Conservation (phyloP, 2,329 filamentous ascomycete species). For the Tolypocladium endophyticum region DNA sequence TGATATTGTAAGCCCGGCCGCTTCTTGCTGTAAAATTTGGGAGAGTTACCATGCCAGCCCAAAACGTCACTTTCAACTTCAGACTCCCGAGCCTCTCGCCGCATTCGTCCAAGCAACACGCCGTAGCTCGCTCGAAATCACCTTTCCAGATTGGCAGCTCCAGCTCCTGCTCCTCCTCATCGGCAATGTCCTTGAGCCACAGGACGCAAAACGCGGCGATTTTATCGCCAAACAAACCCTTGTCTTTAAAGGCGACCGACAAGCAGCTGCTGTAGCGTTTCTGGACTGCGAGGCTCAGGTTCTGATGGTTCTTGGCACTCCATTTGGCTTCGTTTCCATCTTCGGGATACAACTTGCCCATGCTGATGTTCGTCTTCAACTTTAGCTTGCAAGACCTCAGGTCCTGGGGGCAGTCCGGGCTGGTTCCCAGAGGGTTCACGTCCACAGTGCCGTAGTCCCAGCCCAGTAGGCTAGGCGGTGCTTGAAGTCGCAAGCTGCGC, state of each 20-base stretch:
- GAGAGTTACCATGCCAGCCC: constrained; percentile 22
- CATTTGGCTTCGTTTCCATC: constrained; percentile 35
- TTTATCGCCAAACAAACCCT: constrained; percentile 35
- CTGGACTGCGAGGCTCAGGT: constrained; percentile 41
- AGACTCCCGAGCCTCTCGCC: constrained; percentile 37
- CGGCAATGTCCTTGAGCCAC: constrained; percentile 59
- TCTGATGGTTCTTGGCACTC: constrained; percentile 35
- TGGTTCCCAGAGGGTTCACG: constrained; percentile 39
- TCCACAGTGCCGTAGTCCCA: constrained; percentile 66
- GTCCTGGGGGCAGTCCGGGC: constrained; percentile 33
- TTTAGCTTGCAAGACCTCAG: constrained; percentile 44
- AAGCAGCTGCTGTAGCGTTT: constrained; percentile 45
- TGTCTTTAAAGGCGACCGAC: constrained; percentile 44
- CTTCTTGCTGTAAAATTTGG: background rate
- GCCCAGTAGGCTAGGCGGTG: constrained; percentile 47
- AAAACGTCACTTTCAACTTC: constrained; percentile 25
- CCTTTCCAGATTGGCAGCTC: constrained; percentile 57
- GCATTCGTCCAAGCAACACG: constrained; percentile 27
- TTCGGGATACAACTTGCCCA: constrained; percentile 45
- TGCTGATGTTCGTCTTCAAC: constrained; percentile 45
- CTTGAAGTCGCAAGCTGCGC: constrained; percentile 54
- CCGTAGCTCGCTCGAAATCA: constrained; percentile 35
- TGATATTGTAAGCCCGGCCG: background rate
- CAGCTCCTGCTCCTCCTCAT: constrained; percentile 52
- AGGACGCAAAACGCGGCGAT: constrained; percentile 52